phyloP scores from a whole-genome alignment of 2,329 filamentous ascomycete species.

The Beauveria scarabaeidicola region DNA sequence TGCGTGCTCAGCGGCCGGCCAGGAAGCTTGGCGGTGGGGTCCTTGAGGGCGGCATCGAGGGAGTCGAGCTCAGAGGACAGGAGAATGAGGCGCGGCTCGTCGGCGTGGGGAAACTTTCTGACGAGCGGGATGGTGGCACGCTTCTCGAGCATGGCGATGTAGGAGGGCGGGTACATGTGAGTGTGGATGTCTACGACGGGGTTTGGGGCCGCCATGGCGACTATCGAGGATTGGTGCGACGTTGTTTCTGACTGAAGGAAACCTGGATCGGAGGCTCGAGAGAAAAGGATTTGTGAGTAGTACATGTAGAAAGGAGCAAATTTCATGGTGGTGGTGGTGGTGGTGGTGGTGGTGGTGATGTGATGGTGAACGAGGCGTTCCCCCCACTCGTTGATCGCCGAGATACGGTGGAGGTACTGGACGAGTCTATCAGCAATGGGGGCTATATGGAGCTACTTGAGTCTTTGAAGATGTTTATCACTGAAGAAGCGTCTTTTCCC shows the following conservation, averaged over 20 bases:
- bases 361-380: background rate
- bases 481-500: background rate
- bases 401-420: background rate
- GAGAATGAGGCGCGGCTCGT: constrained; percentile 58
- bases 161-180: constrained; percentile 60
- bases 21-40: constrained; percentile 49
- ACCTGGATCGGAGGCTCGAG: background rate
- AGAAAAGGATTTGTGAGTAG: background rate
- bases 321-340: background rate
- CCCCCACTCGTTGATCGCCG: background rate
- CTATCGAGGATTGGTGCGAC: background rate
- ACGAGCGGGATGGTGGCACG: constrained; percentile 61
- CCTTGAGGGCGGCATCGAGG: constrained; percentile 42
- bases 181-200: constrained; percentile 59
- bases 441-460: background rate
- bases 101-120: constrained; percentile 49
- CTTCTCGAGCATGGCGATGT: constrained; percentile 51
- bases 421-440: background rate
- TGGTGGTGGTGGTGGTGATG: background rate
- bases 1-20: constrained; percentile 77
- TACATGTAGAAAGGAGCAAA: background rate
- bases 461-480: background rate
- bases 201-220: constrained; percentile 26
- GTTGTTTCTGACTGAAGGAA: background rate
- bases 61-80: constrained; percentile 42